Conservation (phyloP, 495 filamentous ascomycete genomes). For the Xylaria acuta region DNA sequence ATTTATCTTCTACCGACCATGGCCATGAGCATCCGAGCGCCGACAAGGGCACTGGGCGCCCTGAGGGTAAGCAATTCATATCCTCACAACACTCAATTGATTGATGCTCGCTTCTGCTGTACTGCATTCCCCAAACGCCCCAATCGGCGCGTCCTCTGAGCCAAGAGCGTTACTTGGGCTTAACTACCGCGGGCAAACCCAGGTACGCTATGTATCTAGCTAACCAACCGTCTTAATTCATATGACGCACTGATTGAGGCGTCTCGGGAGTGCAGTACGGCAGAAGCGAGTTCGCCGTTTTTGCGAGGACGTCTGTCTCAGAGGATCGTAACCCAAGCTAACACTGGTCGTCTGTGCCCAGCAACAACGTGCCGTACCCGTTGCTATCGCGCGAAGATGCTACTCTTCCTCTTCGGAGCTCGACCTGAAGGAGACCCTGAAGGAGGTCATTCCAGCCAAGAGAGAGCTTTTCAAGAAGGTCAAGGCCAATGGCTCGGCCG, state of each 20-base stretch:
- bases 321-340: neutral
- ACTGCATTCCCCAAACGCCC: neutral
- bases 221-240: neutral
- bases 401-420: constrained; percentile 80
- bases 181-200: neutral
- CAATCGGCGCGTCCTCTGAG: neutral
- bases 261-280: neutral
- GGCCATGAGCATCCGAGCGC: constrained; percentile 58
- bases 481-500: constrained; percentile 81
- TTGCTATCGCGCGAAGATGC: constrained; percentile 42
- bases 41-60: constrained; percentile 52
- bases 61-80: constrained; percentile 54
- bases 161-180: neutral
- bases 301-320: neutral
- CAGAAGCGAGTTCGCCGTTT: neutral
- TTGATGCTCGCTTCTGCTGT: neutral
- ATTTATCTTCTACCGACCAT: constrained; percentile 38
- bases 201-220: neutral
- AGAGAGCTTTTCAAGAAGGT: constrained; percentile 90
- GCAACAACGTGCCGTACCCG: constrained; percentile 46
- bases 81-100: neutral
- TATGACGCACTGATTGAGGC: neutral
- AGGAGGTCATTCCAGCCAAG: constrained; percentile 85
- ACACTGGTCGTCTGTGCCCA: constrained; percentile 12
- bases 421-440: constrained; percentile 85